Conservation (phyloP, 495 filamentous ascomycete genomes). For the Penicillium waksmanii region DNA sequence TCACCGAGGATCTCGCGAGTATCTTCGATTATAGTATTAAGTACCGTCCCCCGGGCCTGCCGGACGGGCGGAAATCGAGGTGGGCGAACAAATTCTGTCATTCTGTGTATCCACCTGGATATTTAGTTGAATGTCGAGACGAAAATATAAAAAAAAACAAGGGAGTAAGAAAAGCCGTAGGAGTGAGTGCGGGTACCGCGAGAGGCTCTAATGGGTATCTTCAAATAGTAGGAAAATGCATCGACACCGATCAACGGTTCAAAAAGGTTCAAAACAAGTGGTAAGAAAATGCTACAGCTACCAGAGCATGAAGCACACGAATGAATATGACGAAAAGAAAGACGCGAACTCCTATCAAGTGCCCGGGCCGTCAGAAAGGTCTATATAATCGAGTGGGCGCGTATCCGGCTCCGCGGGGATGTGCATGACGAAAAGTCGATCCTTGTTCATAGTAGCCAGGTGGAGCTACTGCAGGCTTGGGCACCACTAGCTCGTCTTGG, state of each 20-base stretch:
- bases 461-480: constrained; percentile 46
- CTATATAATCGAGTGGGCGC: constrained; percentile 30
- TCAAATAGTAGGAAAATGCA: constrained; percentile 29
- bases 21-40: constrained; percentile 91
- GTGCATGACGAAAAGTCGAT: constrained; percentile 20
- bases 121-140: constrained; percentile 9
- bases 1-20: constrained; percentile 38
- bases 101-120: constrained; percentile 37
- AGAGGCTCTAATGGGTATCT: constrained; percentile 43
- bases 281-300: constrained; percentile 34
- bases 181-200: constrained; percentile 13
- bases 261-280: constrained; percentile 12
- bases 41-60: constrained; percentile 71
- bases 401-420: constrained; percentile 17
- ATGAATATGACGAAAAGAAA: constrained; percentile 32
- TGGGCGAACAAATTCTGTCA: constrained; percentile 66
- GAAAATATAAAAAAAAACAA: constrained; percentile 12
- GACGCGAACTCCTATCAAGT: constrained; percentile 25
- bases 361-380: constrained; percentile 18
- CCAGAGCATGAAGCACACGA: constrained; percentile 41
- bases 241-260: constrained; percentile 52
- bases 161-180: not conserved
- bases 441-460: constrained; percentile 21
- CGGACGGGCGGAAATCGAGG: constrained; percentile 61
- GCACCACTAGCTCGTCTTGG: constrained; percentile 31